Percentiles rank a stretch among this genome's conserved stretches.
Evolutionary conservation across 768 basidiomycete species (phyloP).

Genomic region (Daedalea quercina): DNA sequence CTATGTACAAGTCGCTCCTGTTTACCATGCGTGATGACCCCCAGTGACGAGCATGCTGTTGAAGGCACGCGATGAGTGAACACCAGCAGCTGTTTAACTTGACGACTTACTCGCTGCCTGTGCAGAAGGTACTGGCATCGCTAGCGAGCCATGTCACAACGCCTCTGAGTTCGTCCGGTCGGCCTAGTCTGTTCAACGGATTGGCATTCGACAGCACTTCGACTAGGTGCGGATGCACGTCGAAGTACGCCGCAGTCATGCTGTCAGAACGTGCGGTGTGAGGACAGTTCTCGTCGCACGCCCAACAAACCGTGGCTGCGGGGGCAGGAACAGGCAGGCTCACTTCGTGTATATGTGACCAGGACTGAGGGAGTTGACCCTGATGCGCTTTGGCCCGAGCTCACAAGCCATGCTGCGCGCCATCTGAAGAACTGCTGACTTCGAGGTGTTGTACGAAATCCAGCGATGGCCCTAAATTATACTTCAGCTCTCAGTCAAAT

Average conservation of each 20-base stretch:
- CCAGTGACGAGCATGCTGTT: conserved; percentile 52
- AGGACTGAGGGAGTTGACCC: conserved; percentile 69
- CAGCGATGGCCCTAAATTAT: conserved; percentile 50
- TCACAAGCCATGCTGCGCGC: conserved; percentile 75
- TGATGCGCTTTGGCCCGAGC: conserved; percentile 52
- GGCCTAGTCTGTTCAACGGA: conserved; percentile 51
- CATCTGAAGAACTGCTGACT: conserved; percentile 70
- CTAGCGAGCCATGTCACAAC: conserved; percentile 46
- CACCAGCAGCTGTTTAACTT: not conserved
- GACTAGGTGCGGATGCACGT: conserved; percentile 47
- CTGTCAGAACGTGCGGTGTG: conserved; percentile 23
- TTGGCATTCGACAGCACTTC: conserved; percentile 59
- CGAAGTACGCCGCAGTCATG: conserved; percentile 63
- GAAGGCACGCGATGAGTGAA: not conserved
- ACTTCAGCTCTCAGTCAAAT: not conserved
- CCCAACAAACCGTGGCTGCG: no score
- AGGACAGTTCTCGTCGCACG: no score
- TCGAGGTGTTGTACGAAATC: conserved; percentile 68
- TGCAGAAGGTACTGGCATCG: conserved; percentile 52
- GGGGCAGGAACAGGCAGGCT: conserved; percentile 18
- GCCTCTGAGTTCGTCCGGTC: conserved; percentile 62
- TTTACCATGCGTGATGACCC: conserved; percentile 55
- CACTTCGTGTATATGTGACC: conserved; percentile 65
- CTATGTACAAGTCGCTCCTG: no score
- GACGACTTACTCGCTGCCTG: conserved; percentile 63